Evolutionary conservation across 2,329 filamentous ascomycete species (phyloP).

Genomic region (Verticillium alfalfae): DNA sequence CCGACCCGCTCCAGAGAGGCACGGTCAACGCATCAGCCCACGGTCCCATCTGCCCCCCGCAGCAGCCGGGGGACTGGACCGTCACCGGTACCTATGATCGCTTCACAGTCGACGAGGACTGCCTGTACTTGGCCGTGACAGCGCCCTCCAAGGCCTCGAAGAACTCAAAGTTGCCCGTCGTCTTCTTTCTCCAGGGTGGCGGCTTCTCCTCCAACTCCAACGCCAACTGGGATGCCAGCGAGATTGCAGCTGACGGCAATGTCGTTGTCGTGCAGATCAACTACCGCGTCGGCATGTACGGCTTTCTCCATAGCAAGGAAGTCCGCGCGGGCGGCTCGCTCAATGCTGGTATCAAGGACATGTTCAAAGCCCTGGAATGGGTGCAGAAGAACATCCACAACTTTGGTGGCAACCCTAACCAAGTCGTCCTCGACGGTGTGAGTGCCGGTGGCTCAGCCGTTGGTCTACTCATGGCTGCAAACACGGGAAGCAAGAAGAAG

Average conservation of each 20-base stretch:
- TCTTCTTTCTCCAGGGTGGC: slow-evolving; percentile 53
- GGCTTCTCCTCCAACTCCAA: slow-evolving; percentile 49
- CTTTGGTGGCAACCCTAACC: slow-evolving; percentile 65
- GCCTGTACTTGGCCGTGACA: slow-evolving; percentile 62
- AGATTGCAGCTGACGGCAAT: slow-evolving; percentile 51
- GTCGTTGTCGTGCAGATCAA: slow-evolving; percentile 70
- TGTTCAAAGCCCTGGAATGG: slow-evolving; percentile 60
- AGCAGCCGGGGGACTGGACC: slow-evolving; percentile 14
- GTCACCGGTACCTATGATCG: slow-evolving; percentile 4
- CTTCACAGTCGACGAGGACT: slow-evolving; percentile 51
- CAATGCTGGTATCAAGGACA: slow-evolving; percentile 11
- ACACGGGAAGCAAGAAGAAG: slow-evolving; percentile 37
- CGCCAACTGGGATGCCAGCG: slow-evolving; percentile 53
- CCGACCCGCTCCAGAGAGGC: slow-evolving; percentile 39
- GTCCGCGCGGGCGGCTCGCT: slow-evolving; percentile 7
- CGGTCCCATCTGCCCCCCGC: slow-evolving; percentile 22
- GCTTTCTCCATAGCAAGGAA: slow-evolving; percentile 50
- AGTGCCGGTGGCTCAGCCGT: slow-evolving; percentile 65
- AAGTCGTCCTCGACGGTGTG: slow-evolving; percentile 64
- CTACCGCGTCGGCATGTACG: slow-evolving; percentile 70
- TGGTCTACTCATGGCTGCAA: slow-evolving; percentile 54
- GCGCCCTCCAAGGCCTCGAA: slow-evolving; percentile 48
- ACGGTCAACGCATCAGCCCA: slow-evolving; percentile 43
- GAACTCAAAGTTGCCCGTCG: slow-evolving; percentile 56
- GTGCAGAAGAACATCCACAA: slow-evolving; percentile 58